phyloP scores from a whole-genome alignment of 352 stramenopile species.

The Hyaloperonospora brassicae region DNA sequence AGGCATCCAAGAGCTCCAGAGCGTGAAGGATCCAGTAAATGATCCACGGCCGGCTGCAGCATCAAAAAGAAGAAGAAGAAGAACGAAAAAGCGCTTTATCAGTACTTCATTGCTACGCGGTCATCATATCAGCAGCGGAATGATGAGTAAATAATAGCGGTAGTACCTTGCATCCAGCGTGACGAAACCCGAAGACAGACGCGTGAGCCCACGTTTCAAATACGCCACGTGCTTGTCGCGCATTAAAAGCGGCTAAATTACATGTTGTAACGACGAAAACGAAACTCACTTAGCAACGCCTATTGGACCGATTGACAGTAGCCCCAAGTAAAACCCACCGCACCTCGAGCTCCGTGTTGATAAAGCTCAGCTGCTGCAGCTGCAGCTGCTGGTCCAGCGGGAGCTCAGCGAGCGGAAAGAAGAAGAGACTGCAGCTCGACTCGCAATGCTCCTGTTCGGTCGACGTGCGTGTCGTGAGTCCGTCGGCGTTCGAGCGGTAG shows the following conservation, averaged over 20 bases:
- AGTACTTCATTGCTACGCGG: neutral
- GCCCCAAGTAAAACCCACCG: neutral
- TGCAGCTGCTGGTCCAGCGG: constrained; percentile 69
- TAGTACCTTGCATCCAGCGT: constrained; percentile 84
- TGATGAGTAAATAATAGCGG: neutral
- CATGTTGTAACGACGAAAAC: neutral
- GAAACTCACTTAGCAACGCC: constrained; percentile 1
- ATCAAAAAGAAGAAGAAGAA: neutral
- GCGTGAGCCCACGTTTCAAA: constrained; percentile 58
- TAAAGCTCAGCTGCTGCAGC: constrained; percentile 76
- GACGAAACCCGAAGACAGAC: constrained; percentile 77
- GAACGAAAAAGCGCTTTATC: constrained; percentile 1
- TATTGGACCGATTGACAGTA: neutral
- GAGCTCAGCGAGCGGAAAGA: constrained; percentile 81
- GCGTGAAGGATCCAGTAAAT: constrained; percentile 96
- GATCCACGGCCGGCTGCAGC: constrained; percentile 91
- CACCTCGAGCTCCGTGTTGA: constrained; percentile 53
- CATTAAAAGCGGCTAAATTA: constrained; percentile 56
- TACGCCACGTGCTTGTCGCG: constrained; percentile 79
- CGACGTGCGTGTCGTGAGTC: constrained; percentile 45
- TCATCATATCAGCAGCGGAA: too few relatives aligned
- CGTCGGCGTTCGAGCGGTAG: constrained; percentile 50
- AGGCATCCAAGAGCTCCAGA: constrained; percentile 88
- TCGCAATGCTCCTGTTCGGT: constrained; percentile 84
- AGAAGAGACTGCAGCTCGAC: constrained; percentile 86